Evolutionary conservation across 1,284 basidiomycete genomes (phyloP).

Genomic region (Peniophora sp.): DNA sequence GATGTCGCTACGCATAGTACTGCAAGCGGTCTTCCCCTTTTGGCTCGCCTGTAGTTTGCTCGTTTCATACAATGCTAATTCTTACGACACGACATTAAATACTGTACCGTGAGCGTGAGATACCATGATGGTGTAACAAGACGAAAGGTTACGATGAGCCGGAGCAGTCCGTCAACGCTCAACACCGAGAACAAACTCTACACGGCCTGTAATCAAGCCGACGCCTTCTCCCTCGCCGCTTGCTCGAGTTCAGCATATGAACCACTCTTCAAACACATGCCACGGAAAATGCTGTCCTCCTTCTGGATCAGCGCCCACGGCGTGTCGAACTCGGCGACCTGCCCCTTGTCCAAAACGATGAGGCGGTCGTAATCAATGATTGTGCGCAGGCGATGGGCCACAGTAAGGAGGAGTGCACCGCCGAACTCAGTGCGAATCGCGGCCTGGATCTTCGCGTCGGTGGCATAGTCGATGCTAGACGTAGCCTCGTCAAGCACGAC

Average conservation of each 20-base stretch:
- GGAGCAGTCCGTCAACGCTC: no score
- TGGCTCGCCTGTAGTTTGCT: no score
- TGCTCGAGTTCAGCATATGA: slow-evolving; percentile 63
- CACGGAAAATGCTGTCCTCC: slow-evolving; percentile 67
- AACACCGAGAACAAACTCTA: no score
- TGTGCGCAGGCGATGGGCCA: slow-evolving; percentile 57
- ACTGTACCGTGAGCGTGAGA: no score
- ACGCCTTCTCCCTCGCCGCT: slow-evolving; percentile 40
- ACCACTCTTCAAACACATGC: slow-evolving; percentile 79
- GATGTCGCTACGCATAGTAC: no score
- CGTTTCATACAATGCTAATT: no score
- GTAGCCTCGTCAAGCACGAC: slow-evolving; percentile 84
- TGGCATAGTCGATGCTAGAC: slow-evolving; percentile 68
- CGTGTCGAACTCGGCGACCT: slow-evolving; percentile 78
- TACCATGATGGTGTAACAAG: no score
- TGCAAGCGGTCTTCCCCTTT: no score
- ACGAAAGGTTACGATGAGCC: no score
- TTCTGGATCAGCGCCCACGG: slow-evolving; percentile 71
- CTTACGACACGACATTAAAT: no score
- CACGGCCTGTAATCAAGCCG: no score
- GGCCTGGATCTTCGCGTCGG: slow-evolving; percentile 71
- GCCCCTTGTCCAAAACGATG: slow-evolving; percentile 76
- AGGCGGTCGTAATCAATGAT: slow-evolving; percentile 77
- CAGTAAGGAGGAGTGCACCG: slow-evolving; percentile 48
- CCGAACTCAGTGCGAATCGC: slow-evolving; percentile 78